Evolutionary conservation across 768 basidiomycete genomes (phyloP), one percentile per base, ranked within the genome.

Genomic region (Imleria badia): DNA sequence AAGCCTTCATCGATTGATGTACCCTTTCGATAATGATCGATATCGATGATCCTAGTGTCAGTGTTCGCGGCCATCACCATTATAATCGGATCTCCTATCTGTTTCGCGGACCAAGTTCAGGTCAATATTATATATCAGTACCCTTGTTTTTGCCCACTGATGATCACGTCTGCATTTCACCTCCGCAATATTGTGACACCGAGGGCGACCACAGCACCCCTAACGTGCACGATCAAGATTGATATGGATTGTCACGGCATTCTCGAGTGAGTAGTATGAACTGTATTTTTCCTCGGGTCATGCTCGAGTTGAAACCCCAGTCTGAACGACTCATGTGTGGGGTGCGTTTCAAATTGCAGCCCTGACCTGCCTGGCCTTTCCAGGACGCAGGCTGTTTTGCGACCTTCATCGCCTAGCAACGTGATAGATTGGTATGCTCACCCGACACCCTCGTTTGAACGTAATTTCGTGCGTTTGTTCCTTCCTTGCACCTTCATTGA

Each of bases 401-500:
- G 20, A 17, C 51, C 53, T 29, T 45, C 55, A 42, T 60, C 53
- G 35, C 56, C 42, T 58, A 41, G 58, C 51, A 54, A 45, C 54
- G 35, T 41, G 39, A 51, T 39, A 35, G 41, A 47, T 26, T 54
- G 54, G 58, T 53, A 52, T 35, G n/a, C 42, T 14, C 41, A 59
- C 45, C 46, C 36, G 39, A 54, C 50, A 14, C 38, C 35, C 2
- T 46, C 36, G 19, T 57, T 58, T 33, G 66, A 61, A 58, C 61
- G 59, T 60, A 66, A 63, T 61, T 49, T 59, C n/a, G 60, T 65
- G 53, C 14, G 54, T 62, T 20, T 12, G 23, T 48, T 45, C 23
- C 22, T 26, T 31, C 17, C 9, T 8, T 44, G 22, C 33, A n/a
- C 19, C 10, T 9, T 48, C 6, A 23, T 58, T 33, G 20, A 45